Evolutionary conservation across 129 eudicot genomes (phyloP), one percentile per base, ranked within the genome.

Genomic region (Centaurea solstitialis): DNA sequence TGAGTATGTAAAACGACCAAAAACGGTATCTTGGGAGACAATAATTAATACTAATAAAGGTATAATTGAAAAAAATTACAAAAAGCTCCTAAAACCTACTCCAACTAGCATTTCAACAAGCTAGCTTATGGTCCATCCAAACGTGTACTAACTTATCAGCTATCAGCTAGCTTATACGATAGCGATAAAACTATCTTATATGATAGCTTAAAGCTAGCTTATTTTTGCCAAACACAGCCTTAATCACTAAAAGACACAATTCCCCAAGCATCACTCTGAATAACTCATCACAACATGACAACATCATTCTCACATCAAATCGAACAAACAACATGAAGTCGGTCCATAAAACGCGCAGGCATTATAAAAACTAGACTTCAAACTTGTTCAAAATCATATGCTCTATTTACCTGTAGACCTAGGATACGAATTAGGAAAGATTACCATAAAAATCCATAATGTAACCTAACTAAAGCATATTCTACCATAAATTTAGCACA

Each of bases 391-490:
- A 5, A 30, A 76, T 64, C 72, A 80, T 41, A 40, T 64, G 64
- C 7, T 80, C n/a, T n/a, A 66, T 30, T 17, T 20, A 65, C 24
- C 74, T 1, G 38, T 11, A 37, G 47, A 37, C 21, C 74, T 30
- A 35, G 50, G 24, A 37, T 70, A 35, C 4, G 22, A 68, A 68
- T 17, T 68, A 57, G 65, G 65, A 57, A 57, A 30, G 18, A 35
- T 38, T 7, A 80, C 75, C 35, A 59, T 26, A 26, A 1, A 1
- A 26, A 26, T 26, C 30, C 30, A 26, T 26, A 40, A 11, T 80
- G 67, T 73, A 65, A 65, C 84, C 74, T 80, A 65, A 30, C 18
- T 24, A 45, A 33, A 66, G 59, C 66, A 80, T 3, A 80, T 26
- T 23, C 20, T 26, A 50, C 20, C 74, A 40, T 40, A 21, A 62